Evolutionary conservation across 345 rosid species (phyloP), one percentile per base, ranked within the genome.

Genomic region (Salix caprea): DNA sequence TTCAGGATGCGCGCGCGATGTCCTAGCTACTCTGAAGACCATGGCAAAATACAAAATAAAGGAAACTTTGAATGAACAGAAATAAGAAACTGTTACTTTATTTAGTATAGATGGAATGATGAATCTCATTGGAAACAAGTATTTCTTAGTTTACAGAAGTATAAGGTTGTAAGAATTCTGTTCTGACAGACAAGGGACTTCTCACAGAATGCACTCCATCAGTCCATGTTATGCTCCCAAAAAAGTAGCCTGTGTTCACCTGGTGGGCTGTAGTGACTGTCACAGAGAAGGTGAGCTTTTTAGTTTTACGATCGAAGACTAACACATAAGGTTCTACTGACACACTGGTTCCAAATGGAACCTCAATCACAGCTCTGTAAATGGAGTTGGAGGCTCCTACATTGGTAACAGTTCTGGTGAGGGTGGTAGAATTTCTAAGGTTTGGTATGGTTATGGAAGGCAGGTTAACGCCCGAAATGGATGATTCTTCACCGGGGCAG

Each of bases 221-320:
- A 7, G 77, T 84, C 94, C 94, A 90, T 40, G 86, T 84, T 46
- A 90, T 74, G 83, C 92, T 88, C 46, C 94, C 94, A 84, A 90
- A 90, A 32, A 16, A 82, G 76, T 84, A 90, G 13, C 90, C 91
- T 34, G 89, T 76, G 46, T 82, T 81, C 36, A 72, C 72, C 65
- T 24, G 67, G 23, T 88, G 73, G 4, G 46, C 74, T 60, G 85
- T 71, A 10, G 68, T 77, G 13, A 86, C 68, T 16, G 46, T 71
- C 7, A 84, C 80, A 9, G 34, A 39, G 34, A 80, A 87, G 26
- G 75, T 73, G 28, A 78, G 54, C 69, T 3, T 73, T 52, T 73
- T 88, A 13, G 78, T 73, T 0, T 54, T 10, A 15, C 76, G 37
- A 65, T 74, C 52, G 67, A 84, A 85, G 14, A 80, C 77, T 18